Percentiles rank a stretch among this genome's conserved stretches.
phyloP scores from a whole-genome alignment of 768 basidiomycete species.

The Boletus speciosus region DNA sequence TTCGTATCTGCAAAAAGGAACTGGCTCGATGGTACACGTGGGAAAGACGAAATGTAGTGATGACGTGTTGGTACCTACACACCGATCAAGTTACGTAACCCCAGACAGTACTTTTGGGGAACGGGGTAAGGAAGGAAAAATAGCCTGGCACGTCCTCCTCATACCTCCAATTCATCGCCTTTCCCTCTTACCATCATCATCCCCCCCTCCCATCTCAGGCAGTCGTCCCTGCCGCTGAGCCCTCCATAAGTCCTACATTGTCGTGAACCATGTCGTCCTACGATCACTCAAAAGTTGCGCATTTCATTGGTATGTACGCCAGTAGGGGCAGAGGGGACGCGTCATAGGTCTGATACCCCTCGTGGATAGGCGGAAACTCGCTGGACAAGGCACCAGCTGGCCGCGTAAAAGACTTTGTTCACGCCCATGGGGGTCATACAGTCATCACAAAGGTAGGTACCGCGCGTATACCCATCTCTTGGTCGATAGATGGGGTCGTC shows the following conservation, averaged over 20 bases:
- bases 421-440: conserved; percentile 88
- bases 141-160: conserved; percentile 9
- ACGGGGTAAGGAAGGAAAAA: conserved; percentile 20
- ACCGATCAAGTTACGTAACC: conserved; percentile 28
- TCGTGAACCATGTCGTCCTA: conserved; percentile 33
- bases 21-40: not conserved
- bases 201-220: conserved; percentile 4
- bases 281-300: conserved; percentile 59
- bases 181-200: conserved; percentile 22
- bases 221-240: conserved; percentile 4
- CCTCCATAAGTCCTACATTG: conserved; percentile 1
- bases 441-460: conserved; percentile 91
- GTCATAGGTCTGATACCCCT: conserved; percentile 10
- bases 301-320: conserved; percentile 53
- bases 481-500: conserved; percentile 2
- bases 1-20: not conserved
- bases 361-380: conserved; percentile 81
- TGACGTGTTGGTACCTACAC: not conserved
- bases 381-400: conserved; percentile 79
- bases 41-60: not conserved
- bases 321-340: not conserved
- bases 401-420: conserved; percentile 87
- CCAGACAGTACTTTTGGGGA: conserved; percentile 33
- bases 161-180: conserved; percentile 1
- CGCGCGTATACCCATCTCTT: conserved; percentile 16